These are phyloP conservation scores for Russula sp. DNA, from an alignment of 768 basidiomycete species.

Conservation along the genomic window DNA sequence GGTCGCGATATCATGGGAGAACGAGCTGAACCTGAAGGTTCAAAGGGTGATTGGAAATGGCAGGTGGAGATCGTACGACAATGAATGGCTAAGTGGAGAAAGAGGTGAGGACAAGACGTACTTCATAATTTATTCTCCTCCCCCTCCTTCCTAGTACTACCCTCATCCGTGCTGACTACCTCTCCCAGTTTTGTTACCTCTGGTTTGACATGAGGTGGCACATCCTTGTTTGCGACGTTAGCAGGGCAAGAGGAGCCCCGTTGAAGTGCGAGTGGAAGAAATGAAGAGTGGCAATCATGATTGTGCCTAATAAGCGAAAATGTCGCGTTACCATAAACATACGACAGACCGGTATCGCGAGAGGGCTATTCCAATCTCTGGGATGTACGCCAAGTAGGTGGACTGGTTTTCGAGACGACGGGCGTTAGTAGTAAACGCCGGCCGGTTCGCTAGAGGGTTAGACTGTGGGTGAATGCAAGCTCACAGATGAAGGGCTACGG, in stretches of 20 bases:
- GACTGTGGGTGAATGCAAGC: not conserved
- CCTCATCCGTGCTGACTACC: slow-evolving; percentile 24
- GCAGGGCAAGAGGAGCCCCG: slow-evolving; percentile 13
- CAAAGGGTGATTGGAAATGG: slow-evolving; percentile 76
- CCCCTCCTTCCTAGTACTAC: slow-evolving; percentile 37
- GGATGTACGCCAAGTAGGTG: not conserved
- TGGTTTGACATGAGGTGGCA: not conserved
- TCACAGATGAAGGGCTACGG: not conserved
- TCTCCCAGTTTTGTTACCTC: not conserved
- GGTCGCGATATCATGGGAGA: slow-evolving; percentile 49
- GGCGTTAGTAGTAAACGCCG: not conserved
- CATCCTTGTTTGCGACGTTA: not conserved
- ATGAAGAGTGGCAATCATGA: no score
- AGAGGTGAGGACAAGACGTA: slow-evolving; percentile 23
- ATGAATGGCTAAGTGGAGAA: slow-evolving; percentile 63
- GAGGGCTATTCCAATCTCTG: not conserved
- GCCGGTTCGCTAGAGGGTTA: not conserved
- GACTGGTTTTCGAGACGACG: slow-evolving; percentile 9
- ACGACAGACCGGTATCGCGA: not conserved
- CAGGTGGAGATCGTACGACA: slow-evolving; percentile 84
- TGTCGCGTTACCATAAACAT: no score
- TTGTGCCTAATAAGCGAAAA: no score
- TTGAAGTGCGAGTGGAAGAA: slow-evolving; percentile 14
- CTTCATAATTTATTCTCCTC: slow-evolving; percentile 44
- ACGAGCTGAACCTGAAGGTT: slow-evolving; percentile 92